Evolutionary conservation across 306 rosid species (phyloP), one percentile per base, ranked within the genome.

Genomic region (Rosa lucieae): DNA sequence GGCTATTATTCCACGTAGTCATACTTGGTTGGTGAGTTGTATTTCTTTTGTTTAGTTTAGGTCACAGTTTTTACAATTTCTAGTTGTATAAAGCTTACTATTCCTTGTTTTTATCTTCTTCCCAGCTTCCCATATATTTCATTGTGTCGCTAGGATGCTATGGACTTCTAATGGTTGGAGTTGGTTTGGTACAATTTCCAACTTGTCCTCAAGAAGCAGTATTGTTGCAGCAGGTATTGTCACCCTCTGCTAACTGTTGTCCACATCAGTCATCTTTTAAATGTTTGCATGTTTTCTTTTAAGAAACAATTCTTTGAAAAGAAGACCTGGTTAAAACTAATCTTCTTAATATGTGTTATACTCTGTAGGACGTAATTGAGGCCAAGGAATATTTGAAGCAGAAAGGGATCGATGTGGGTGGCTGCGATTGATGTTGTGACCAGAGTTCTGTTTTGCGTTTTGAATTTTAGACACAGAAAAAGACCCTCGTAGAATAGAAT

Each of bases 141-240:
- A 75, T 94, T 40, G 90, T 92, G 29, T 84, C 96, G 65, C 89
- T 94, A 69, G 98, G 98, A 84, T 94, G 98, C 86, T 94, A 94
- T 46, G 97, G 98, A 77, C 83, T 92, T 21, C 82, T 94, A 78
- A 92, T 94, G 98, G 97, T 94, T 73, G 97, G 98, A 84, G 84
- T 94, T 70, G 98, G 98, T 86, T 82, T 94, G 73, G 84, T 94
- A 87, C 85, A 78, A 80, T 94, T 94, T 72, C 98, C 93, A 21
- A 94, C 96, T 76, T 94, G 96, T 84, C 97, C 96, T 79, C 88
- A 82, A 59, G 97, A 94, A 87, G 94, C 96, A 47, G 40, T 83
- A 37, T 79, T 94, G 76, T 77, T 92, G 83, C 90, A 92, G 70
- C 78, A 92, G 97, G 97, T 90, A 86, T 9, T 10, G 15, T 40